These are phyloP conservation scores for Protomyces inouyei DNA, from an alignment of 1,139 yeast genomes.

Conservation along the genomic window DNA sequence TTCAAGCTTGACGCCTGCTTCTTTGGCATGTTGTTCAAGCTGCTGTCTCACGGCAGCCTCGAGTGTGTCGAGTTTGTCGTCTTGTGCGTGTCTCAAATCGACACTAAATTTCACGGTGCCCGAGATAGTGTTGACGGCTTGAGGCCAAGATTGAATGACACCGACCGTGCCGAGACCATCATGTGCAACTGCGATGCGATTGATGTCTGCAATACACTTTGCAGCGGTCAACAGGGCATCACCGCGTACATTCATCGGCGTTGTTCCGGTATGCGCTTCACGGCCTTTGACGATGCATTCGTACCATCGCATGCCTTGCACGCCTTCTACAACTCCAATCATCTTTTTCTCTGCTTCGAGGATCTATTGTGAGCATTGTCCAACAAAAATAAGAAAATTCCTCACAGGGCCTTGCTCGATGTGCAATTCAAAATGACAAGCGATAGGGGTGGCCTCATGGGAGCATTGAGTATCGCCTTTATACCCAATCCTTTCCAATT, in stretches of 20 bases:
- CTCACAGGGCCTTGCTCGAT: constrained; percentile 64
- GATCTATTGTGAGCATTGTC: constrained; percentile 34
- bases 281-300: constrained; percentile 53
- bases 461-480: constrained; percentile 50
- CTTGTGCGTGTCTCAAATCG: constrained; percentile 56
- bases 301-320: constrained; percentile 63
- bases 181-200: constrained; percentile 51
- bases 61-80: constrained; percentile 45
- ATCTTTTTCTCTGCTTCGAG: constrained; percentile 53
- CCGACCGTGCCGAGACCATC: constrained; percentile 60
- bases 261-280: constrained; percentile 70
- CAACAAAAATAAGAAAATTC: background rate
- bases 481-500: constrained; percentile 59
- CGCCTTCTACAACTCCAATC: constrained; percentile 64
- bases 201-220: constrained; percentile 52
- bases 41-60: constrained; percentile 43
- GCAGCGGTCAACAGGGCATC: constrained; percentile 61
- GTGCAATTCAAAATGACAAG: constrained; percentile 68
- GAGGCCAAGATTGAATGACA: constrained; percentile 54
- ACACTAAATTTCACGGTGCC: constrained; percentile 54
- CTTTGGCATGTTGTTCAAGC: constrained; percentile 43
- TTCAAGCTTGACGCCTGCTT: constrained; percentile 44
- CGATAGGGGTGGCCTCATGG: constrained; percentile 51
- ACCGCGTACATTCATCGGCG: constrained; percentile 58
- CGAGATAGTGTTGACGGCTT: constrained; percentile 68